phyloP scores from a whole-genome alignment of 495 filamentous ascomycete species.

The Lasiosphaeria hispida region DNA sequence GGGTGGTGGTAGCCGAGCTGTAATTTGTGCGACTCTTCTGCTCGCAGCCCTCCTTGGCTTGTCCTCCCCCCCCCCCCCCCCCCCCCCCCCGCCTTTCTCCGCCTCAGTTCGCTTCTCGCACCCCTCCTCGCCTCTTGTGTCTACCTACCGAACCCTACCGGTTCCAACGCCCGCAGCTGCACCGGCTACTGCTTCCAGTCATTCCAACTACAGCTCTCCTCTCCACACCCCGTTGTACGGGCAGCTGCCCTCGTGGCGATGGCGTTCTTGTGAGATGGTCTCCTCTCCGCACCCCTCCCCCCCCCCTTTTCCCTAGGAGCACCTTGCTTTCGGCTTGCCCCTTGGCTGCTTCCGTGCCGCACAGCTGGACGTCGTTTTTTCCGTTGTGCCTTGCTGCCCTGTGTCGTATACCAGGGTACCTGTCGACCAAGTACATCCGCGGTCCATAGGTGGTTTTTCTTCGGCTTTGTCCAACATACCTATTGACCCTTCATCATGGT shows the following conservation, averaged over 20 bases:
- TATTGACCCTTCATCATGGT: conserved; percentile 38
- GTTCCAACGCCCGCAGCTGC: conserved; percentile 27
- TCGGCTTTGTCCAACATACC: conserved; percentile 39
- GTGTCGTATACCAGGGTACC: conserved; percentile 26
- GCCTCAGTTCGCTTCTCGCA: conserved; percentile 12
- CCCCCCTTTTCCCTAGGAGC: conserved; percentile 31
- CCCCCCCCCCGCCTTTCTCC: conserved; percentile 4
- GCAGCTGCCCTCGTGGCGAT: conserved; percentile 24
- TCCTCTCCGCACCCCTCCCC: conserved; percentile 36
- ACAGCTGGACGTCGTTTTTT: conserved; percentile 9
- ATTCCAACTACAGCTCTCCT: conserved; percentile 26
- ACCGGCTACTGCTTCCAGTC: conserved; percentile 37
- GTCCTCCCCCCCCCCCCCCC: conserved; percentile 1
- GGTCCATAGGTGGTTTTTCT: conserved; percentile 22
- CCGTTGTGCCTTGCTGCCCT: conserved; percentile 17
- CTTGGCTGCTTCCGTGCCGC: conserved; percentile 16
- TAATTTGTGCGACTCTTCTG: conserved; percentile 14
- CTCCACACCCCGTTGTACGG: conserved; percentile 10
- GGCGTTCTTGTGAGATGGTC: conserved; percentile 33
- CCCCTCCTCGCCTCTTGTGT: conserved; percentile 26
- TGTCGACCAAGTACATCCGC: conserved; percentile 25
- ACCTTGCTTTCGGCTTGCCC: conserved; percentile 20
- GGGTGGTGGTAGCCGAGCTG: conserved; percentile 26
- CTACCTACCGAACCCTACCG: conserved; percentile 16
- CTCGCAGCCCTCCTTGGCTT: conserved; percentile 4